phyloP scores from a whole-genome alignment of 208 protist species.

The Phytomonas sp. region DNA sequence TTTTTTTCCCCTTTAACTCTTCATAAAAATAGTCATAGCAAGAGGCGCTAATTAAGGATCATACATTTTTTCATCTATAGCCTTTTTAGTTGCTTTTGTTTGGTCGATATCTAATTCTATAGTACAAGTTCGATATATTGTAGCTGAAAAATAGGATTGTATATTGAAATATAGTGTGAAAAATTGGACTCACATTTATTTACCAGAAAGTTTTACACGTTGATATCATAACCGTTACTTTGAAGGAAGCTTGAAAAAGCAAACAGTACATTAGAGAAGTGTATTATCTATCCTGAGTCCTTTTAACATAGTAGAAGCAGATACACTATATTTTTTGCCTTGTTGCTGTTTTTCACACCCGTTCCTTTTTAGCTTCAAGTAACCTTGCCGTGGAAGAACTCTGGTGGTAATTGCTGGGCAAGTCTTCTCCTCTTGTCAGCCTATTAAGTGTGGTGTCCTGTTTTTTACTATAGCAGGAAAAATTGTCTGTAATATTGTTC shows the following conservation, averaged over 20 bases:
- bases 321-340: not conserved
- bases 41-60: not conserved
- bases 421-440: not conserved
- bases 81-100: conserved; percentile 13
- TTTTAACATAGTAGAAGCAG: not conserved
- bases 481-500: conserved; percentile 5
- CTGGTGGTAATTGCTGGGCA: not conserved
- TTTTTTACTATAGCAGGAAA: not conserved
- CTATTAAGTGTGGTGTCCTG: not conserved
- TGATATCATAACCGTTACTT: not conserved
- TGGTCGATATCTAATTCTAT: not conserved
- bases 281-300: not conserved
- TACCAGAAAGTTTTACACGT: not conserved
- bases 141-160: not conserved
- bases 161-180: not conserved
- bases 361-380: not conserved
- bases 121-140: not conserved
- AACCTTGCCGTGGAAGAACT: not conserved
- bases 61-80: not conserved
- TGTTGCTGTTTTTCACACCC: not conserved
- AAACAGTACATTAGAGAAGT: not conserved
- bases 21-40: not conserved
- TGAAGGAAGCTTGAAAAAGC: not conserved
- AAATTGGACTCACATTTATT: not conserved
- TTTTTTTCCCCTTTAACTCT: not conserved